Conservation (phyloP, 768 basidiomycete species). For the Solioccasus polychromus region DNA sequence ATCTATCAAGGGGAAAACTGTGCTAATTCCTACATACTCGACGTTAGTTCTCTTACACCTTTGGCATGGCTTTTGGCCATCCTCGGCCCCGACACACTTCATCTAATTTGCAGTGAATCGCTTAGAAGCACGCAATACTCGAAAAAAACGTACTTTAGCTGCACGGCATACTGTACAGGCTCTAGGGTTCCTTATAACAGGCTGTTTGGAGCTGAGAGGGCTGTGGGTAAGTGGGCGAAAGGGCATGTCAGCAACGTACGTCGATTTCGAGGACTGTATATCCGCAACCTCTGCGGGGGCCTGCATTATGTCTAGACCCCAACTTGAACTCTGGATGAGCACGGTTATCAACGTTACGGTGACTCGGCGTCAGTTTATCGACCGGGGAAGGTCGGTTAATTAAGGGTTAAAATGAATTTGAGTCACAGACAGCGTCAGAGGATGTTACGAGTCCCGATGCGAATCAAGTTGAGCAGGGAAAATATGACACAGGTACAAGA, state of each 20-base stretch:
- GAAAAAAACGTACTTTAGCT: constrained; percentile 57
- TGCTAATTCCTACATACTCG: constrained; percentile 47
- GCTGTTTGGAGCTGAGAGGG: constrained; percentile 36
- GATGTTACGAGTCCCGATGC: neutral
- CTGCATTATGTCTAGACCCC: constrained; percentile 26
- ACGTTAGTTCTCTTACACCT: constrained; percentile 79
- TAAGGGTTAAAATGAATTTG: constrained; percentile 33
- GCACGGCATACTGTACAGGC: constrained; percentile 85
- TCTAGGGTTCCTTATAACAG: constrained; percentile 48
- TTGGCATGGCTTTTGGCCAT: constrained; percentile 77
- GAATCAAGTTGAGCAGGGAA: neutral
- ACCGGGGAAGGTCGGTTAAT: constrained; percentile 41
- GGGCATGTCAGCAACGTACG: constrained; percentile 18
- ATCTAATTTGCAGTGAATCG: constrained; percentile 49
- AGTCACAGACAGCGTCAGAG: constrained; percentile 11
- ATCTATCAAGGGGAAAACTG: constrained; percentile 1
- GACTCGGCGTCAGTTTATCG: constrained; percentile 41
- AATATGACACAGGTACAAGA: constrained; percentile 4
- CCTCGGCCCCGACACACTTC: constrained; percentile 90
- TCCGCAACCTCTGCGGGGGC: constrained; percentile 26
- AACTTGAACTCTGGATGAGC: constrained; percentile 16
- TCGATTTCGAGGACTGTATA: constrained; percentile 30
- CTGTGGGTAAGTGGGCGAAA: constrained; percentile 9
- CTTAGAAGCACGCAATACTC: constrained; percentile 11
- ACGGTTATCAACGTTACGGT: constrained; percentile 40